Conservation (phyloP, 805 yeast genomes). For the Hanseniaspora mollemarum region DNA sequence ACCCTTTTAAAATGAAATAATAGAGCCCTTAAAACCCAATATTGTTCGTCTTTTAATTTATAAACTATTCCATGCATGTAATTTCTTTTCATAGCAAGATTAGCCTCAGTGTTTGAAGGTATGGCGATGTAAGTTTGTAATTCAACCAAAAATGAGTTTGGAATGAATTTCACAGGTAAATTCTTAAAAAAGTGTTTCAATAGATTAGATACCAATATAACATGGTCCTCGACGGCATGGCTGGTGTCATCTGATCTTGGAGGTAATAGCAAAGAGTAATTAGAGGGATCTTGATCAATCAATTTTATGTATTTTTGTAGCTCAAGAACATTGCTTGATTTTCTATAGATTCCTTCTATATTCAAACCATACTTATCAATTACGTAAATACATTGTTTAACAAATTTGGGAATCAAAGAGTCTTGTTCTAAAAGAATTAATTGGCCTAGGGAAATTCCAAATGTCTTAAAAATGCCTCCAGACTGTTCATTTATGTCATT, state of each 20-base stretch:
- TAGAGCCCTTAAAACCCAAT: constrained; percentile 77
- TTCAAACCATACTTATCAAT: constrained; percentile 77
- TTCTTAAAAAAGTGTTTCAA: constrained; percentile 72
- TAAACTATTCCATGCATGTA: constrained; percentile 75
- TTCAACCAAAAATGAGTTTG: constrained; percentile 25
- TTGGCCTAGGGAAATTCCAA: constrained; percentile 73
- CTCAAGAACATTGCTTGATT: constrained; percentile 65
- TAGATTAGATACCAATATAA: constrained; percentile 62
- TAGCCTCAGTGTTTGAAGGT: constrained; percentile 36
- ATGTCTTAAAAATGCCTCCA: constrained; percentile 38
- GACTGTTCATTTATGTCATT: background rate
- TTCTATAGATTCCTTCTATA: constrained; percentile 80
- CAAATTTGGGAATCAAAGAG: constrained; percentile 73
- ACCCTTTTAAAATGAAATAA: constrained; percentile 76
- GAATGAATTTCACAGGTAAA: constrained; percentile 51
- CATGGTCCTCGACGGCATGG: constrained; percentile 29
- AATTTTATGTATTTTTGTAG: constrained; percentile 61
- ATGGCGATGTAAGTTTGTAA: constrained; percentile 52
- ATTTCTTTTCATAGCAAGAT: constrained; percentile 44
- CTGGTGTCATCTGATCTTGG: constrained; percentile 67
- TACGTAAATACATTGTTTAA: constrained; percentile 74
- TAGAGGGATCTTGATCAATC: constrained; percentile 66
- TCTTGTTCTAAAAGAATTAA: constrained; percentile 74
- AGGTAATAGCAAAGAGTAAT: constrained; percentile 43
- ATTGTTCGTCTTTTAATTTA: constrained; percentile 86